Evolutionary conservation across 2,329 filamentous ascomycete species (phyloP), one percentile per base, ranked within the genome.

Genomic region (Furcasterigmium sp.): DNA sequence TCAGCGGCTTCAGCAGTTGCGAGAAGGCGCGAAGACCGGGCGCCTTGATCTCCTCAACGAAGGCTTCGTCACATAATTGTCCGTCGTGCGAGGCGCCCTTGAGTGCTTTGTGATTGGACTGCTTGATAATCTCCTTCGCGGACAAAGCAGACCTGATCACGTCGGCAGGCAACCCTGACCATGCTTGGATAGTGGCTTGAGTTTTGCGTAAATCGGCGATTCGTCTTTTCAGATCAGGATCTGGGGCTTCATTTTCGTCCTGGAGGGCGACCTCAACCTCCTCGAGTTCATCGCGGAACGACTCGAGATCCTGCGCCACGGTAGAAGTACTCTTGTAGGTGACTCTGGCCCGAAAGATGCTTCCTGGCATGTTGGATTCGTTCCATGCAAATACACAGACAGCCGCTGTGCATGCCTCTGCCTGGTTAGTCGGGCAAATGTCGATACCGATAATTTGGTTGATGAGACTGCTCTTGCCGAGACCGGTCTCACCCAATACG

Each of bases 361-460:
- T 39, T 4, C 20, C 19, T 10, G 28, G 23, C 3, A 38, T 20
- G 3, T 10, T 5, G 5, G 37, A 36, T 2, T n/a, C 3, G 10
- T 45, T 47, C 25, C 44, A 48, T 0, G 20, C 19, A 21, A 47
- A 54, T 5, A 52, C 44, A n/a, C 47, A 53, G 3, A 50, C 42
- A 0, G 52, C 42, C 0, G 52, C 50, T 0, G 52, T 54, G 29
- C 51, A 54, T 1, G 52, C 52, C 2, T 50, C 52, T 3, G 18
- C 37, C 6, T 50, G 43, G 20, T 43, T 53, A 9, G 46, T 43
- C 1, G 49, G 52, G 1, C 43, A 43, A 10, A 54, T 36, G 8
- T 43, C 11, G 8, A 3, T 20, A 2, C 36, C 44, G 0, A 54
- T 26, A 2, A 54, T 32, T 3, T 46, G 43, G 9, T 52, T 53